These are phyloP conservation scores for Tulasnella sp. DNA, from an alignment of 768 basidiomycete species.

Conservation along the genomic window DNA sequence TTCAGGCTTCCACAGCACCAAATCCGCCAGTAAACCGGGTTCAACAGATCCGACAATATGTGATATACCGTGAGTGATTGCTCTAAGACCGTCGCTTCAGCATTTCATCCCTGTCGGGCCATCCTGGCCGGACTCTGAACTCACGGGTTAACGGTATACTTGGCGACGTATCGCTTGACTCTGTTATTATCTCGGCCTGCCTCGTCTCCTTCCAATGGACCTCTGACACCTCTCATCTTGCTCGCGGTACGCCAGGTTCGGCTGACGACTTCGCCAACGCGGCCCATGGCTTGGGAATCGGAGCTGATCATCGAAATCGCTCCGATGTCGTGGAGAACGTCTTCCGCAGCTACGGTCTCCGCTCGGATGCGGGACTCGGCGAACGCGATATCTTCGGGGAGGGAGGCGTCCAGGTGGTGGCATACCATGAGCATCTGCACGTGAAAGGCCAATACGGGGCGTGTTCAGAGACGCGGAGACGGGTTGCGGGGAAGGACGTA, in stretches of 20 bases:
- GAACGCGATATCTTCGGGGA: conserved; percentile 88
- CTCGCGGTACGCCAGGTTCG: conserved; percentile 96
- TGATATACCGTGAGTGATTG: conserved; percentile 87
- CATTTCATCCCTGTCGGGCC: too few relatives aligned
- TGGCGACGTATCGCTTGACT: conserved; percentile 90
- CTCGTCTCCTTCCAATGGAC: conserved; percentile 64
- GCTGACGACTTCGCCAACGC: conserved; percentile 87
- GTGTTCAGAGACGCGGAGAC: background rate
- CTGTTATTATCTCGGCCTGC: conserved; percentile 70
- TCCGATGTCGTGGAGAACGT: conserved; percentile 83
- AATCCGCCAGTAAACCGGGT: conserved; percentile 75
- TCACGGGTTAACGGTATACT: conserved; percentile 96
- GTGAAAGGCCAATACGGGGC: background rate
- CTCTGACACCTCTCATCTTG: conserved; percentile 76
- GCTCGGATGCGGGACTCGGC: conserved; percentile 95
- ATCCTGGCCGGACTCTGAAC: conserved; percentile 25
- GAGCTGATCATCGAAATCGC: conserved; percentile 96
- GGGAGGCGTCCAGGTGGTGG: conserved; percentile 86
- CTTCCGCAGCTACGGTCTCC: conserved; percentile 96
- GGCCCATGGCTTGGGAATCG: conserved; percentile 97
- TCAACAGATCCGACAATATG: conserved; percentile 77
- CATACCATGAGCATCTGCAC: conserved; percentile 98
- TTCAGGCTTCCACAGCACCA: conserved; percentile 92
- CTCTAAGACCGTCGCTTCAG: conserved; percentile 36
- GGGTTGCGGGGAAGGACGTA: background rate